Conservation (phyloP, 257 asterid species). For the Coffea canephora region DNA sequence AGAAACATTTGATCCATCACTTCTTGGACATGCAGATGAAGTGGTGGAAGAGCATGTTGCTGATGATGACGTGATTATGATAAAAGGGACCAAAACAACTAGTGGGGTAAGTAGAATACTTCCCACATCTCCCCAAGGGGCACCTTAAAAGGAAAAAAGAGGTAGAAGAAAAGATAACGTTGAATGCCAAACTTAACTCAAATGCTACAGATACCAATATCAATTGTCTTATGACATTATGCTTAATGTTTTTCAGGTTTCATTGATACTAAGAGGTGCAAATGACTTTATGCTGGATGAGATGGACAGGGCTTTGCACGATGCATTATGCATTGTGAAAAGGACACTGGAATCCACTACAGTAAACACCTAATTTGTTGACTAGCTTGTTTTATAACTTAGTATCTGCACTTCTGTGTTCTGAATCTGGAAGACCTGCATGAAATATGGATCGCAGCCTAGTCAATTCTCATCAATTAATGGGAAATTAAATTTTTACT, state of each 20-base stretch:
- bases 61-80: conserved; percentile 85
- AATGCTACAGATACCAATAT: neutral
- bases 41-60: conserved; percentile 92
- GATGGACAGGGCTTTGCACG: conserved; percentile 98
- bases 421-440: neutral
- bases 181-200: neutral
- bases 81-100: conserved; percentile 74
- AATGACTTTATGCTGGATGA: conserved; percentile 94
- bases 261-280: conserved; percentile 89
- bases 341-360: conserved; percentile 90
- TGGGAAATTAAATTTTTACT: neutral
- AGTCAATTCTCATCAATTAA: neutral
- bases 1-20: conserved; percentile 82
- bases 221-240: neutral
- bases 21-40: conserved; percentile 85
- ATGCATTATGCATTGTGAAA: conserved; percentile 85
- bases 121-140: too few relatives aligned
- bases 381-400: neutral
- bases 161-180: neutral
- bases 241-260: conserved; percentile 49
- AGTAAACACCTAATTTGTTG: conserved; percentile 34
- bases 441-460: neutral
- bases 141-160: too few relatives aligned
- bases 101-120: conserved; percentile 57
- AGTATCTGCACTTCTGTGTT: neutral